A percentile compares a stretch with the other conserved stretches of the same genome.
Conservation (phyloP, 2,329 filamentous ascomycete species). For the Macroventuria anomochaeta region DNA sequence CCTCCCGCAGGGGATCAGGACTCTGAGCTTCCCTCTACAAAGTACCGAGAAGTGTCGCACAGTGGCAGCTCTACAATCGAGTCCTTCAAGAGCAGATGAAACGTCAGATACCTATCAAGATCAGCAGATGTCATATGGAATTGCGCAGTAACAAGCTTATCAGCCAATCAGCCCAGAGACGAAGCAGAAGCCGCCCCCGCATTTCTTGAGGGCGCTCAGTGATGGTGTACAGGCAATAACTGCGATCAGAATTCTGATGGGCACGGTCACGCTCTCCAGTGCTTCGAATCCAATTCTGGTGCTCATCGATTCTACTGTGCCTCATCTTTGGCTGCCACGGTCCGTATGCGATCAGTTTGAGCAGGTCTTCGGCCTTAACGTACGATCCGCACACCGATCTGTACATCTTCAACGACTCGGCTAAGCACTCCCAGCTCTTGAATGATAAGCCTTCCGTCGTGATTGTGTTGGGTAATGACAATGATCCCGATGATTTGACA, state of each 20-base stretch:
- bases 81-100: constrained; percentile 32
- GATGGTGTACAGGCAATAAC: too few relatives aligned
- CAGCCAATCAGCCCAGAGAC: constrained; percentile 55
- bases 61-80: constrained; percentile 35
- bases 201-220: constrained; percentile 50
- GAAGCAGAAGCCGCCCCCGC: constrained; percentile 57
- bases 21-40: constrained; percentile 7
- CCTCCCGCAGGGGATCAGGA: neutral
- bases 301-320: constrained; percentile 44
- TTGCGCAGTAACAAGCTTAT: constrained; percentile 1
- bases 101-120: constrained; percentile 29
- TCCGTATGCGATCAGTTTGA: constrained; percentile 46
- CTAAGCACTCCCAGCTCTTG: constrained; percentile 29
- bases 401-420: constrained; percentile 43
- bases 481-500: neutral
- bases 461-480: constrained; percentile 20
- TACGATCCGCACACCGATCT: constrained; percentile 41
- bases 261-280: too few relatives aligned
- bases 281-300: too few relatives aligned
- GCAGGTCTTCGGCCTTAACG: constrained; percentile 40
- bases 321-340: constrained; percentile 47
- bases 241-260: too few relatives aligned
- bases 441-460: constrained; percentile 36
- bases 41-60: constrained; percentile 37
- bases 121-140: neutral